Base-by-base conservation (phyloP, 495 filamentous ascomycete species). In the Bryoglossum gracile region DNA sequence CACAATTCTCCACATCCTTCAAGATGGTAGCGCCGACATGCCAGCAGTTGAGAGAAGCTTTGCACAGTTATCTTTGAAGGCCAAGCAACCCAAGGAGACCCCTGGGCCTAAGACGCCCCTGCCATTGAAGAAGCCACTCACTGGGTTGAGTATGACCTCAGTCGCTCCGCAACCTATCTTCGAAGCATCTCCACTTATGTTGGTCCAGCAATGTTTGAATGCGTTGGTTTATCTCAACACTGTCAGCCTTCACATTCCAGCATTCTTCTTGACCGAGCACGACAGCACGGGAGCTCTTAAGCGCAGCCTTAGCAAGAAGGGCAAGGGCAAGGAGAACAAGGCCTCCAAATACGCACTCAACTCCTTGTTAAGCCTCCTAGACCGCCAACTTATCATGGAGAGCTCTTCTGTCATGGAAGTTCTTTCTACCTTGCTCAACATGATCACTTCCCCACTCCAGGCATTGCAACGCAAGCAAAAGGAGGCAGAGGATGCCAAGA, bases 211-310 rank as follows among this genome's bases (percentile, higher is more conserved):
- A 65, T 97, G 91, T 54, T 76, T 99, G 26, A 75, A 78, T 41
- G 80, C 89, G 9, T 72, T 99, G 8, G 80, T 82, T 25, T 87
- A 85, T 58, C 73, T 99, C 28, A 84, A 84, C 4, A 76, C 79
- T 55, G 85, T 86, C 62, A 95, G 94, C 45, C 77, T 77, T 32
- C 86, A 91, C 55, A 82, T 97, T 38, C 81, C 89, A 21, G 86
- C 82, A 38, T 91, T 96, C 66, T 97, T 99, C 78, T 65, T 99
- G 36, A 94, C 87, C 4, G 92, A 97, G 67, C 94, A 97, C 61
- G 94, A 99, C 48, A 80, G 76, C 16, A 71, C 73, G 22, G 76
- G 76, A 25, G 73, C 78, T 10, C 71, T 90, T 42, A 96, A 94
- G 67, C 70, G 82, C 30, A 88, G 80, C 60, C 63, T 78, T 13